Conservation (phyloP, 805 yeast species). For the Candida sphagnicola region DNA sequence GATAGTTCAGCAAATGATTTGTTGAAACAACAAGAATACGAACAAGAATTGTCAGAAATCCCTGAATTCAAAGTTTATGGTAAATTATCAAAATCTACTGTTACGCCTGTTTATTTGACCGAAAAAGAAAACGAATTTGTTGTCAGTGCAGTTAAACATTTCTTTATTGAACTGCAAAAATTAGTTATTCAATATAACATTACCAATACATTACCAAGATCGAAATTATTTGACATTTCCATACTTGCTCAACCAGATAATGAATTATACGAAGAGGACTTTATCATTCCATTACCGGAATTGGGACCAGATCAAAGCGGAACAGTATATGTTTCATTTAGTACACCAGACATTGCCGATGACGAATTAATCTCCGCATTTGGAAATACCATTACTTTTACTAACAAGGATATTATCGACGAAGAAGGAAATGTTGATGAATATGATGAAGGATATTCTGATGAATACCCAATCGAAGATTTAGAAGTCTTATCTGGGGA, state of each 20-base stretch:
- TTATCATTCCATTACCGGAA: slow-evolving; percentile 67
- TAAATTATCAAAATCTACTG: slow-evolving; percentile 65
- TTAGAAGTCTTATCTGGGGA: slow-evolving; percentile 76
- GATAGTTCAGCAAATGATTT: slow-evolving; percentile 22
- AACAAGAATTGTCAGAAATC: slow-evolving; percentile 63
- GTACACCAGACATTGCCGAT: slow-evolving; percentile 50
- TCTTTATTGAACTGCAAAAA: slow-evolving; percentile 62
- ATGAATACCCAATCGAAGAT: slow-evolving; percentile 88
- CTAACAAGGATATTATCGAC: slow-evolving; percentile 75
- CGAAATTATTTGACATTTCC: slow-evolving; percentile 71
- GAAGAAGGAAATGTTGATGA: slow-evolving; percentile 62
- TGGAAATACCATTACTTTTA: slow-evolving; percentile 65
- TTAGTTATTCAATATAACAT: slow-evolving; percentile 79
- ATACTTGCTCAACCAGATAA: slow-evolving; percentile 64
- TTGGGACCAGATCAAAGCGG: slow-evolving; percentile 70
- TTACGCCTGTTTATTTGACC: slow-evolving; percentile 60
- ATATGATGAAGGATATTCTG: slow-evolving; percentile 80
- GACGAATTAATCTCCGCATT: slow-evolving; percentile 44
- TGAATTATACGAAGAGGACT: slow-evolving; percentile 60
- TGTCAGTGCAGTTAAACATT: slow-evolving; percentile 77
- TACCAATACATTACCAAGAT: slow-evolving; percentile 77
- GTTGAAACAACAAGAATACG: slow-evolving; percentile 58
- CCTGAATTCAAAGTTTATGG: slow-evolving; percentile 78
- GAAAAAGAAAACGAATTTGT: slow-evolving; percentile 93
- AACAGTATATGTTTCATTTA: slow-evolving; percentile 72